Evolutionary conservation across 2,329 filamentous ascomycete species (phyloP).

Genomic region (Cryphonectria radicalis): DNA sequence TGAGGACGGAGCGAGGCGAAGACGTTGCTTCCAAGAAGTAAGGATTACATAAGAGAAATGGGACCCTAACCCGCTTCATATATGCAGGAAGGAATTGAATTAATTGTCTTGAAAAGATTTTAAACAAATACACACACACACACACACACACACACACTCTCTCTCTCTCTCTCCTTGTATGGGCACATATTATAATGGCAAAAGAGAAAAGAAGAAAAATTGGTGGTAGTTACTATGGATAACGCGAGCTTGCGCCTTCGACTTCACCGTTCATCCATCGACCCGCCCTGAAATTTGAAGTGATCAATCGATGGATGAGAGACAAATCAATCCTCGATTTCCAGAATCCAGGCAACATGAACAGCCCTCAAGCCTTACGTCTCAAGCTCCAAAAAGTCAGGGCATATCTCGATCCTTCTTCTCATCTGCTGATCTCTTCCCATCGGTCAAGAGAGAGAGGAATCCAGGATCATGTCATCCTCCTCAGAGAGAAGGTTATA

Average conservation of each 20-base stretch:
- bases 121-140: too few relatives aligned
- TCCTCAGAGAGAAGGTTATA: not conserved
- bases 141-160: too few relatives aligned
- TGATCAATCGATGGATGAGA: not conserved
- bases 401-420: not conserved
- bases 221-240: not conserved
- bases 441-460: not conserved
- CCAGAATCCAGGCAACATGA: not conserved
- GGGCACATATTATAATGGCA: too few relatives aligned
- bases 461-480: not conserved
- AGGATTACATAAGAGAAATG: constrained; percentile 11
- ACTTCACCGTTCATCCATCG: not conserved
- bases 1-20: constrained; percentile 20
- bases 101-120: not conserved
- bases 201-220: too few relatives aligned
- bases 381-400: not conserved
- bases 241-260: not conserved
- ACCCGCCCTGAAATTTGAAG: not conserved
- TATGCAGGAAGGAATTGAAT: too few relatives aligned
- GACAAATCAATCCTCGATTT: too few relatives aligned
- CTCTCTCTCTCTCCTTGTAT: too few relatives aligned
- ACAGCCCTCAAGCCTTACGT: not conserved
- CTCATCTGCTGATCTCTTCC: not conserved
- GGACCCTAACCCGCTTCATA: not conserved
- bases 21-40: not conserved